Conservation (phyloP, 2,329 filamentous ascomycete species). For the Penicillium sp. region DNA sequence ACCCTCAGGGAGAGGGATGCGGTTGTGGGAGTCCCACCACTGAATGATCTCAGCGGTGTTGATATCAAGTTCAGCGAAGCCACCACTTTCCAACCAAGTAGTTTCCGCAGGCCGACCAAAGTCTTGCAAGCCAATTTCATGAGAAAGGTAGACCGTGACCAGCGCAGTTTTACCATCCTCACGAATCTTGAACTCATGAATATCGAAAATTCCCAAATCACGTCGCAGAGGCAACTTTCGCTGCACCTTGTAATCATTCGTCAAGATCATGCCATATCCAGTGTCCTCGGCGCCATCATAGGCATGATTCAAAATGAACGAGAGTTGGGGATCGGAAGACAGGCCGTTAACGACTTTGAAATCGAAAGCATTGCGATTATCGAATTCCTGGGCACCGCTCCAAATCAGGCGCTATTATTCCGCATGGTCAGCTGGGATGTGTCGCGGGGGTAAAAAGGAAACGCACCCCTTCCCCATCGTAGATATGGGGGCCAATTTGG, state of each 20-base stretch:
- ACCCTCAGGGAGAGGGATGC: slow-evolving; percentile 28
- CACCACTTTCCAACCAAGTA: slow-evolving; percentile 31
- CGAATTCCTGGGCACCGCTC: slow-evolving; percentile 47
- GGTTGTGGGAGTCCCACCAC: slow-evolving; percentile 35
- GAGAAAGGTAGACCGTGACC: slow-evolving; percentile 20
- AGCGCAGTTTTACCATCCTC: slow-evolving; percentile 35
- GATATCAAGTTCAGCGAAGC: slow-evolving; percentile 38
- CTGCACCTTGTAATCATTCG: slow-evolving; percentile 48
- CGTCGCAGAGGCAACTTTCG: slow-evolving; percentile 36
- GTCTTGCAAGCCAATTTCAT: slow-evolving; percentile 26
- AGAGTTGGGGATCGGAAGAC: slow-evolving; percentile 47
- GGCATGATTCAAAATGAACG: slow-evolving; percentile 41
- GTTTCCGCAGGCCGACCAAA: slow-evolving; percentile 25
- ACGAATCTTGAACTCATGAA: slow-evolving; percentile 42
- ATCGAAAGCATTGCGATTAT: slow-evolving; percentile 49
- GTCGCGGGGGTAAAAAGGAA: background rate
- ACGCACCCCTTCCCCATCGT: slow-evolving; percentile 49
- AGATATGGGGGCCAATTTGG: slow-evolving; percentile 53
- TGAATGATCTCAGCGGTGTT: slow-evolving; percentile 32
- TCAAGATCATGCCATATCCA: slow-evolving; percentile 51
- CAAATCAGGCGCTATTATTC: slow-evolving; percentile 44
- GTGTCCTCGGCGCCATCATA: slow-evolving; percentile 33
- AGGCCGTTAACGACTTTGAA: slow-evolving; percentile 46
- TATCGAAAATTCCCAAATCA: slow-evolving; percentile 33
- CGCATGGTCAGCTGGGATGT: slow-evolving; percentile 1